Evolutionary conservation across 179 eudicot species (phyloP), one percentile per base, ranked within the genome.

Genomic region (Gypsophila paniculata): DNA sequence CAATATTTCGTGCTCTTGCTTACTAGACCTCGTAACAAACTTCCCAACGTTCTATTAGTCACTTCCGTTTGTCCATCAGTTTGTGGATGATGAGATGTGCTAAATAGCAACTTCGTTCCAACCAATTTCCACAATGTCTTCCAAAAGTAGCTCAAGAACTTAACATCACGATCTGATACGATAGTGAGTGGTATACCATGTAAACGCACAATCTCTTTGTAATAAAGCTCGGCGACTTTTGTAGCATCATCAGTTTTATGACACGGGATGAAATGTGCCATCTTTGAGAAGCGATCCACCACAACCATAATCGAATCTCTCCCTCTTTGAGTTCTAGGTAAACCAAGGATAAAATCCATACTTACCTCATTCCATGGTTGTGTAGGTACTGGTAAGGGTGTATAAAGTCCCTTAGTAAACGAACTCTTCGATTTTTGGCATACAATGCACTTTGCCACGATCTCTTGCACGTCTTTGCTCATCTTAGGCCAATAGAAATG

Each of bases 91-190:
- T 70, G 57, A 12, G n/a, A 52, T 18, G 57, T 52, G 14, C 57
- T 52, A 52, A 52, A 52, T 18, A 42, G 8, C 46, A 42, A 9
- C 6, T 9, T 6, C 11, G 3, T 42, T 6, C 46, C 46, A 6
- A 2, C 8, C 8, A 42, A 42, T 1, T 1, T 12, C 54, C 79
- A 79, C 6, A 79, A 23, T 0, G 63, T 72, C 4, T 26, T n/a
- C 77, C 76, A 76, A 54, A 76, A 76, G 12, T 69, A 59, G 19
- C 79, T 62, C 64, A 73, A 42, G 48, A 69, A 73, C 15, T 73
- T 68, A 7, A 48, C 53, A 51, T 68, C 74, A 5, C 71, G n/a
- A 52, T 73, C 44, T 2, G 39, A 68, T 6, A 57, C 58, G 17
- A 69, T 63, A 2, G 46, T 42, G 6, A 42, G 46, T 42, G 46